Conservation (phyloP, 2,329 filamentous ascomycete genomes). For the Tolypocladium guangdongense region DNA sequence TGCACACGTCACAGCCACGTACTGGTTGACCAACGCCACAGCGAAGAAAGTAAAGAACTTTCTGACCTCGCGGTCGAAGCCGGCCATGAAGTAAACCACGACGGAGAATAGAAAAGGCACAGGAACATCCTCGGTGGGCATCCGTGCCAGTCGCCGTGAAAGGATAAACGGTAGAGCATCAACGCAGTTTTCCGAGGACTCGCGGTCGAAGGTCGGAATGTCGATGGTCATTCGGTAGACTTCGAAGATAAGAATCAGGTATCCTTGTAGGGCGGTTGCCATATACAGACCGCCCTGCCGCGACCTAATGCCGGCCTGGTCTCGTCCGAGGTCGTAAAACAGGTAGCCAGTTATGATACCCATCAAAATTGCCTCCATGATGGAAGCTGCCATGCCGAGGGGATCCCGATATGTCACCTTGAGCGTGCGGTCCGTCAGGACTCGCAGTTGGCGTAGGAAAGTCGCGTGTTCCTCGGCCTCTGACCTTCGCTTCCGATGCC, state of each 20-base stretch:
- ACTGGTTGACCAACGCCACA: constrained; percentile 58
- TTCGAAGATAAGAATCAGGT: constrained; percentile 66
- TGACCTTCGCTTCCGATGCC: constrained; percentile 8
- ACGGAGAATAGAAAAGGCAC: constrained; percentile 60
- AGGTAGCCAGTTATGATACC: constrained; percentile 63
- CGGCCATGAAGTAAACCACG: constrained; percentile 71
- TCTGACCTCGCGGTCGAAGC: constrained; percentile 50
- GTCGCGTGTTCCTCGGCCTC: constrained; percentile 34
- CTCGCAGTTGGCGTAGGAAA: constrained; percentile 50
- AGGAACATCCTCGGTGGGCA: constrained; percentile 61
- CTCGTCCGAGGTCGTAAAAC: constrained; percentile 54
- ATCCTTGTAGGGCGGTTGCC: constrained; percentile 61
- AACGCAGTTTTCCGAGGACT: constrained; percentile 62
- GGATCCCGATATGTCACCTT: constrained; percentile 67
- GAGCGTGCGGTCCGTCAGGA: constrained; percentile 59
- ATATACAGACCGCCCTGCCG: constrained; percentile 64
- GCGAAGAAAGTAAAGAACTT: constrained; percentile 66
- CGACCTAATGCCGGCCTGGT: constrained; percentile 61
- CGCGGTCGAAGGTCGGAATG: constrained; percentile 65
- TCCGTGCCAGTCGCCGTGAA: constrained; percentile 56
- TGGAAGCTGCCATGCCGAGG: constrained; percentile 59
- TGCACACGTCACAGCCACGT: constrained; percentile 62
- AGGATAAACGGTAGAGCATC: constrained; percentile 58
- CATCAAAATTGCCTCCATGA: constrained; percentile 61
- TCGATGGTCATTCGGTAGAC: constrained; percentile 65